phyloP scores from a whole-genome alignment of 2,329 filamentous ascomycete genomes.

The Coccinonectria pachysandricola region DNA sequence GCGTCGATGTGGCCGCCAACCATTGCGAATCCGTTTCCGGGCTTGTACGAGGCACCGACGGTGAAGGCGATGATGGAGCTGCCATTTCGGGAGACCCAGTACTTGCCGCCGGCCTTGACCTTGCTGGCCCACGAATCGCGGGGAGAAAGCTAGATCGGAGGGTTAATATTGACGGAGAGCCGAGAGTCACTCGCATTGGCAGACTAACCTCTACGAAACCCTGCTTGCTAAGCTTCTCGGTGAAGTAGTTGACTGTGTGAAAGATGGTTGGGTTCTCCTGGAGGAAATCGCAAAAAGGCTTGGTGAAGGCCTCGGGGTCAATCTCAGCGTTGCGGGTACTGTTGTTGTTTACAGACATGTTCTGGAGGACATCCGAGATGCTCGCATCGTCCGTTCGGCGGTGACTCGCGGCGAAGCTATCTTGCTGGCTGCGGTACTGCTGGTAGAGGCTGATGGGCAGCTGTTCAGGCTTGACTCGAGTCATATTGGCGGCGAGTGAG shows the following conservation, averaged over 20 bases:
- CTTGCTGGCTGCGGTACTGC: too few relatives aligned
- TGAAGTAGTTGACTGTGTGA: slow-evolving; percentile 75
- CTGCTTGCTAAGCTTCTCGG: slow-evolving; percentile 55
- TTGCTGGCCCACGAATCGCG: slow-evolving; percentile 66
- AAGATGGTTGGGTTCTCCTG: slow-evolving; percentile 87
- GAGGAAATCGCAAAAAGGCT: slow-evolving; percentile 82
- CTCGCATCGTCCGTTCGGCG: too few relatives aligned
- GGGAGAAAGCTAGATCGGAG: slow-evolving; percentile 51
- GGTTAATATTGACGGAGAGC: slow-evolving; percentile 3
- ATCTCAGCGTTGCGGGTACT: too few relatives aligned
- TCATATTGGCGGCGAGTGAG: too few relatives aligned
- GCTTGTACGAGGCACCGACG: slow-evolving; percentile 68
- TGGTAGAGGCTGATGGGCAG: too few relatives aligned
- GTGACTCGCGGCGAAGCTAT: too few relatives aligned
- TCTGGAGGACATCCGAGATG: too few relatives aligned
- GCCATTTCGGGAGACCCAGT: slow-evolving; percentile 78
- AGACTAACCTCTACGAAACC: slow-evolving; percentile 60
- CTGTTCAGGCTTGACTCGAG: too few relatives aligned
- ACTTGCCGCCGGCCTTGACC: slow-evolving; percentile 73
- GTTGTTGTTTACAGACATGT: too few relatives aligned
- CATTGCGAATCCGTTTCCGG: slow-evolving; percentile 80
- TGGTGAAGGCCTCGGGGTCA: slow-evolving; percentile 57
- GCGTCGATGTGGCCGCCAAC: slow-evolving; percentile 91
- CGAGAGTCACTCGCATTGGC: neutral
- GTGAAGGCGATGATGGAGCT: slow-evolving; percentile 78